A percentile compares a stretch with the other conserved stretches of the same genome.
Evolutionary conservation across 495 filamentous ascomycete species (phyloP).

Genomic region (Cladorrhinum samala): DNA sequence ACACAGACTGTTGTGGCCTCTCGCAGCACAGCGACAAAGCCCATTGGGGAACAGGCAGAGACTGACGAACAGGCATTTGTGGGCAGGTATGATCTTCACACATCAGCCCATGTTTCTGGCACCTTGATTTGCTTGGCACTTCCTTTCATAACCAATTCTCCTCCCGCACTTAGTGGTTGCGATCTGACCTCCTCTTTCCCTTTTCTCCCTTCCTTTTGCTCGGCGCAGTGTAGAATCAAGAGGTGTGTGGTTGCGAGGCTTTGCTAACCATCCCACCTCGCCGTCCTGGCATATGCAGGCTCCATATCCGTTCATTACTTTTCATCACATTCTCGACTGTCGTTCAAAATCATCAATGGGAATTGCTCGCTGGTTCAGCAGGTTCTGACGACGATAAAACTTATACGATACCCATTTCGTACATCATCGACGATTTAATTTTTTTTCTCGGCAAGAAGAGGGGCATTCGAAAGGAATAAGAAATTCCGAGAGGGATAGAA

Average conservation of each 20-base stretch:
- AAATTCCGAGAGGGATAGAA: conserved; percentile 13
- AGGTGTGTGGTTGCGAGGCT: conserved; percentile 35
- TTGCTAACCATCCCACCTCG: conserved; percentile 39
- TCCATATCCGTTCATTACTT: conserved; percentile 37
- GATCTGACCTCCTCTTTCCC: conserved; percentile 21
- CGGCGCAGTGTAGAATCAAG: conserved; percentile 28
- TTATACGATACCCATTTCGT: conserved; percentile 3
- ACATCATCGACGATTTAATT: too few species aligned
- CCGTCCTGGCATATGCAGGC: conserved; percentile 37
- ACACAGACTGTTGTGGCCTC: conserved; percentile 8
- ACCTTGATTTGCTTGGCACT: conserved; percentile 31
- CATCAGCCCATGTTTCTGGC: conserved; percentile 40
- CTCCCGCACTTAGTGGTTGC: conserved; percentile 36
- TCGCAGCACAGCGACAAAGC: conserved; percentile 33
- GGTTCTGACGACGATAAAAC: conserved; percentile 46
- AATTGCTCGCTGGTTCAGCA: conserved; percentile 45
- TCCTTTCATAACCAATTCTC: conserved; percentile 38
- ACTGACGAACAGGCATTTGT: conserved; percentile 47
- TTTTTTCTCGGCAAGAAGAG: conserved; percentile 10
- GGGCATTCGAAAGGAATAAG: conserved; percentile 11
- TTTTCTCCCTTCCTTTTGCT: conserved; percentile 23
- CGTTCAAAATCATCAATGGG: conserved; percentile 17
- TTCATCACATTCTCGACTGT: conserved; percentile 27
- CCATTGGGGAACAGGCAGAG: too few species aligned
- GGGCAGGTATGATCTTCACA: conserved; percentile 47